Conservation (phyloP, 768 basidiomycete genomes). For the Chalciporus pseudorubinellus region DNA sequence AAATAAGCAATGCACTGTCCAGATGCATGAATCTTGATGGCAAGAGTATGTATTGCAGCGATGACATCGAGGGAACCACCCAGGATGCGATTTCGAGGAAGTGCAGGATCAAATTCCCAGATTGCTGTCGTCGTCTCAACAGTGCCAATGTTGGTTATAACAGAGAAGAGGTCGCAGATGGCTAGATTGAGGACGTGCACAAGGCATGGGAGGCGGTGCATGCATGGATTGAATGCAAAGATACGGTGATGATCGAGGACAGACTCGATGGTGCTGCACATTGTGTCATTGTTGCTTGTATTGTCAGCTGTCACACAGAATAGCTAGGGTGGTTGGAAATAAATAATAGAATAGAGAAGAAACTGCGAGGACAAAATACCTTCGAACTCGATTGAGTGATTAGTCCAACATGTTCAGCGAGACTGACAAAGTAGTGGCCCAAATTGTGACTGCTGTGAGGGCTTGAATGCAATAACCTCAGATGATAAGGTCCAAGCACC, state of each 20-base stretch:
- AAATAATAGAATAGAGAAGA: too few species aligned
- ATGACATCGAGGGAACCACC: constrained; percentile 31
- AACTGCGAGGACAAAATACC: too few species aligned
- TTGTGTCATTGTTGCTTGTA: constrained; percentile 22
- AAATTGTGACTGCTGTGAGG: constrained; percentile 29
- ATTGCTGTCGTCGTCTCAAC: constrained; percentile 30
- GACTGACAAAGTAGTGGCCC: constrained; percentile 22
- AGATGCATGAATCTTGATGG: constrained; percentile 30
- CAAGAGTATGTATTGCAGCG: constrained; percentile 26
- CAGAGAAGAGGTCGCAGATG: constrained; percentile 25
- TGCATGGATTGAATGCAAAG: constrained; percentile 9
- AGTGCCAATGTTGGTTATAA: constrained; percentile 29
- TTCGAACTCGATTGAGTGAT: too few species aligned
- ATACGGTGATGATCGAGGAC: constrained; percentile 10
- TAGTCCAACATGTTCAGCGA: constrained; percentile 25
- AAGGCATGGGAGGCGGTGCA: constrained; percentile 27
- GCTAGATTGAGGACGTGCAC: constrained; percentile 31
- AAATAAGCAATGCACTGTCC: constrained; percentile 26
- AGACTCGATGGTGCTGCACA: constrained; percentile 12
- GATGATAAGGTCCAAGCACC: constrained; percentile 18
- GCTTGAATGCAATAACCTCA: constrained; percentile 26
- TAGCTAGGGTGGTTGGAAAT: constrained; percentile 23
- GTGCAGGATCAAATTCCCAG: constrained; percentile 34
- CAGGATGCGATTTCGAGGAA: constrained; percentile 23
- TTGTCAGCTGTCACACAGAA: constrained; percentile 25